Percentiles rank a stretch among this genome's conserved stretches.
Conservation (phyloP, 495 filamentous ascomycete species). For the Trichoderma gamsii region DNA sequence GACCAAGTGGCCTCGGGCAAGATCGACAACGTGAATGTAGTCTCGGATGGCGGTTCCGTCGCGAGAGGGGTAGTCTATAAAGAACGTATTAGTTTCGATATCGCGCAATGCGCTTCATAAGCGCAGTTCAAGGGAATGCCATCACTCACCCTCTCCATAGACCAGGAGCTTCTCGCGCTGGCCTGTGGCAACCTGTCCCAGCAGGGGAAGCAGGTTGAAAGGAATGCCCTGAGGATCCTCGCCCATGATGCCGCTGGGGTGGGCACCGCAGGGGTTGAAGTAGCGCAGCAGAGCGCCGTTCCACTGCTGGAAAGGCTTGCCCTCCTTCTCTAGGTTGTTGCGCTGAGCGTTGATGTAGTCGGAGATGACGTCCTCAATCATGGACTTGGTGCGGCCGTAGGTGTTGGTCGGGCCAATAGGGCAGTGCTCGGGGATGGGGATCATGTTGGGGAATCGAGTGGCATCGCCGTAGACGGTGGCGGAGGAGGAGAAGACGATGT, state of each 20-base stretch:
- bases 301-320: constrained; percentile 73
- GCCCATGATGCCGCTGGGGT: constrained; percentile 96
- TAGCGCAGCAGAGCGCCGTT: constrained; percentile 91
- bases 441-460: constrained; percentile 94
- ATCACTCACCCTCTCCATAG: constrained; percentile 71
- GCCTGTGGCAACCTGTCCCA: constrained; percentile 92
- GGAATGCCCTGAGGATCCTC: constrained; percentile 95
- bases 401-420: constrained; percentile 95
- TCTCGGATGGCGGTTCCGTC: constrained; percentile 73
- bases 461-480: constrained; percentile 98
- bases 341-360: constrained; percentile 86
- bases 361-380: constrained; percentile 83
- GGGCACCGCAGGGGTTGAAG: constrained; percentile 94
- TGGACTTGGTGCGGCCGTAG: constrained; percentile 91
- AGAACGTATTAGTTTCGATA: neutral
- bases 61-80: constrained; percentile 76
- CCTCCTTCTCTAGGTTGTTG: constrained; percentile 72
- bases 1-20: constrained; percentile 81
- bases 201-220: constrained; percentile 88
- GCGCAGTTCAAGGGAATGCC: neutral
- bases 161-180: constrained; percentile 91
- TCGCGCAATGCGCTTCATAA: neutral
- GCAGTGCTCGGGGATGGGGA: constrained; percentile 95
- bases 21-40: constrained; percentile 81
- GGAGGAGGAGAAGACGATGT: constrained; percentile 96